Conservation (phyloP, 2,329 filamentous ascomycete species). For the Eutypa lata region DNA sequence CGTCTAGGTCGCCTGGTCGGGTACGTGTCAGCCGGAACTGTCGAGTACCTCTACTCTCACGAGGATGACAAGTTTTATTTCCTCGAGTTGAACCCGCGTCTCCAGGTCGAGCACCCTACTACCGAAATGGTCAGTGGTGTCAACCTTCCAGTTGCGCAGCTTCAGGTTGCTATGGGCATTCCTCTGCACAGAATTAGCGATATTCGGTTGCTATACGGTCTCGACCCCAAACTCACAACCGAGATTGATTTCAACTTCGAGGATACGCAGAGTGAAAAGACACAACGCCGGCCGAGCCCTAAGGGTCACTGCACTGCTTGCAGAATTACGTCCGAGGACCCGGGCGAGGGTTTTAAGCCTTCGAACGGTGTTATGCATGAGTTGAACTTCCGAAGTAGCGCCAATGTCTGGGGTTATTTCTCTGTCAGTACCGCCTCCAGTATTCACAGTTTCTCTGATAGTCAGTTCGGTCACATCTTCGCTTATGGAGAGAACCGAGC, state of each 20-base stretch:
- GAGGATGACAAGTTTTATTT: constrained; percentile 99
- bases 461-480: constrained; percentile 98
- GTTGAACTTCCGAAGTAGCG: constrained; percentile 96
- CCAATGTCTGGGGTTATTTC: constrained; percentile 99
- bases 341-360: constrained; percentile 98
- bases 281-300: constrained; percentile 84
- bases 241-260: constrained; percentile 98
- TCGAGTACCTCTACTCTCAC: constrained; percentile 98
- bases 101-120: constrained; percentile 98
- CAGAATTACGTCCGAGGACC: constrained; percentile 98
- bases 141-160: constrained; percentile 92
- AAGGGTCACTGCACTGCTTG: constrained; percentile 98
- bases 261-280: constrained; percentile 75
- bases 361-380: constrained; percentile 99
- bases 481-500: constrained; percentile 97
- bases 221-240: constrained; percentile 80
- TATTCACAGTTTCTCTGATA: constrained; percentile 99
- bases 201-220: constrained; percentile 93
- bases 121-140: constrained; percentile 99
- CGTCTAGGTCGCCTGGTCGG: constrained; percentile 91
- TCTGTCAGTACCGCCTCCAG: constrained; percentile 94
- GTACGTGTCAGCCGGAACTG: constrained; percentile 97
- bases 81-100: constrained; percentile 95
- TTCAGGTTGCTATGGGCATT: constrained; percentile 98
- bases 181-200: constrained; percentile 93